Evolutionary conservation across 495 filamentous ascomycete genomes (phyloP).

Genomic region (Neurospora sp.): DNA sequence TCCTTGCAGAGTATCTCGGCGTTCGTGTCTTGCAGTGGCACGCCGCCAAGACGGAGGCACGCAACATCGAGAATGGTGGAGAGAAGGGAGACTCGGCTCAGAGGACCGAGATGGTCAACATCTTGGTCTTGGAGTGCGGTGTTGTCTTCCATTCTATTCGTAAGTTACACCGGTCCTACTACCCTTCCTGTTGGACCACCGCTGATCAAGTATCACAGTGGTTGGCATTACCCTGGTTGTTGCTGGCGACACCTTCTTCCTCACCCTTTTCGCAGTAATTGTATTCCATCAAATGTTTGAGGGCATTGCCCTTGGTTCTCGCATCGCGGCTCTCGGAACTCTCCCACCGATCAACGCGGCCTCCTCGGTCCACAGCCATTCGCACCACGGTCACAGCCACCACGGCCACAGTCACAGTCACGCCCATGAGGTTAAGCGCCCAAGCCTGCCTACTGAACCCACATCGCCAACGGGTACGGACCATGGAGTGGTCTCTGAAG

Average conservation of each 20-base stretch:
- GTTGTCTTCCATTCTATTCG: slow-evolving; percentile 62
- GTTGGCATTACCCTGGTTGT: slow-evolving; percentile 52
- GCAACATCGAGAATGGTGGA: neutral
- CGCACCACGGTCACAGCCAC: slow-evolving; percentile 18
- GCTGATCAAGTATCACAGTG: slow-evolving; percentile 24
- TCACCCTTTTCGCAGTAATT: slow-evolving; percentile 47
- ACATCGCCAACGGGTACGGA: neutral
- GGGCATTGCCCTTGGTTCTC: slow-evolving; percentile 64
- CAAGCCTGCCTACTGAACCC: slow-evolving; percentile 2
- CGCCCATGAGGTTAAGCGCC: neutral
- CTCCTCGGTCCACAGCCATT: neutral
- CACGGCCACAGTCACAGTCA: slow-evolving; percentile 5
- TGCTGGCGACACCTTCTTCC: slow-evolving; percentile 45
- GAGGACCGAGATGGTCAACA: slow-evolving; percentile 39
- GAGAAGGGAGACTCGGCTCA: neutral
- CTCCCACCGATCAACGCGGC: slow-evolving; percentile 1
- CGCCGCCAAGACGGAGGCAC: slow-evolving; percentile 13
- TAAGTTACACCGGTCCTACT: slow-evolving; percentile 16
- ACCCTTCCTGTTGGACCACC: neutral
- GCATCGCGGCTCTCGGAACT: slow-evolving; percentile 50
- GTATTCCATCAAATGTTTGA: slow-evolving; percentile 68
- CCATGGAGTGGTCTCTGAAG: neutral
- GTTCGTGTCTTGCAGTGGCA: slow-evolving; percentile 38
- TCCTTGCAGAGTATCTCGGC: slow-evolving; percentile 49
- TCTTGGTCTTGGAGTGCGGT: slow-evolving; percentile 58